These are phyloP conservation scores for Aspergillus sparsus DNA, from an alignment of 495 filamentous ascomycete genomes.

Conservation along the genomic window DNA sequence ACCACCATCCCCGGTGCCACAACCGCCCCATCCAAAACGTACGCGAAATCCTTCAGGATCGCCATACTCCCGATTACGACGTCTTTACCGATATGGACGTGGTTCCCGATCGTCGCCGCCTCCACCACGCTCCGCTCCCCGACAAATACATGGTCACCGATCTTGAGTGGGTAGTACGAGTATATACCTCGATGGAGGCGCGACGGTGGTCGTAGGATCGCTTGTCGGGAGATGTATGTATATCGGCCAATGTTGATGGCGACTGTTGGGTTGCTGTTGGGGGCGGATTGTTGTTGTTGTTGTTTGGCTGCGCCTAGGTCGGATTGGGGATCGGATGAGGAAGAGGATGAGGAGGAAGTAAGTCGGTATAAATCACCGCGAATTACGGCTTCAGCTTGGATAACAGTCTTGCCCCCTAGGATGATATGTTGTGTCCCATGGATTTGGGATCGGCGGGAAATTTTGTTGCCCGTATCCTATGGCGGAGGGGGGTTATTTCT, in stretches of 20 bases:
- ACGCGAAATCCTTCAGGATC: slow-evolving; percentile 87
- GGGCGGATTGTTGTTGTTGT: slow-evolving; percentile 17
- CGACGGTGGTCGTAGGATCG: slow-evolving; percentile 74
- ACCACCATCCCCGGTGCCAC: slow-evolving; percentile 88
- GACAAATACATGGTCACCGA: slow-evolving; percentile 90
- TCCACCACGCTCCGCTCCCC: slow-evolving; percentile 72
- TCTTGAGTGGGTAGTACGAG: slow-evolving; percentile 81
- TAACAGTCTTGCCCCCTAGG: slow-evolving; percentile 92
- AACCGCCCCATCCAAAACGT: slow-evolving; percentile 78
- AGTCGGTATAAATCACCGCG: slow-evolving; percentile 80
- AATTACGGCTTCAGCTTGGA: slow-evolving; percentile 87
- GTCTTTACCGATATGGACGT: slow-evolving; percentile 77
- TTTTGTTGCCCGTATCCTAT: slow-evolving; percentile 97
- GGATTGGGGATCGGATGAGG: slow-evolving; percentile 18
- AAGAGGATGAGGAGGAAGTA: slow-evolving; percentile 33
- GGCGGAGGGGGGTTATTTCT: background rate
- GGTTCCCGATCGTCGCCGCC: slow-evolving; percentile 74
- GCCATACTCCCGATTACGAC: slow-evolving; percentile 78
- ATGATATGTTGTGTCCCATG: slow-evolving; percentile 97
- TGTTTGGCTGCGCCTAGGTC: background rate
- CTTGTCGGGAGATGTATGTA: slow-evolving; percentile 75
- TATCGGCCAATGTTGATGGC: slow-evolving; percentile 86
- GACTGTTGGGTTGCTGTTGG: slow-evolving; percentile 34
- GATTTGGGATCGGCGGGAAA: slow-evolving; percentile 84
- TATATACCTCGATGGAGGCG: slow-evolving; percentile 58